Percentiles rank a stretch among this genome's conserved stretches.
Conservation (phyloP, 2,329 filamentous ascomycete genomes). For the Ceratocystis diversiconidia region DNA sequence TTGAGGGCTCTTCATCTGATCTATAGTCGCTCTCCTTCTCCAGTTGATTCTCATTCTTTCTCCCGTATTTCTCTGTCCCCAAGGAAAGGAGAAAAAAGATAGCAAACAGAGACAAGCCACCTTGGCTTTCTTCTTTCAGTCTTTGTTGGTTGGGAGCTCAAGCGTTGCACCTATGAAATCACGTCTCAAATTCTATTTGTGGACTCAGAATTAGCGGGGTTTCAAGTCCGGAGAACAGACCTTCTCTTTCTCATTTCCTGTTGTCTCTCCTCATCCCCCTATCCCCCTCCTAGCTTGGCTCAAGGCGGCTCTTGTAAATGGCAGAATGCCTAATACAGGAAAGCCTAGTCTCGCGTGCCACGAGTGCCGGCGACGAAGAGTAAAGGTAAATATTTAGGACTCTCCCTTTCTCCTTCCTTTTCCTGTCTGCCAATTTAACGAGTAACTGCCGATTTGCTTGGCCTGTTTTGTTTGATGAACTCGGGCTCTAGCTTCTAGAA, state of each 20-base stretch:
- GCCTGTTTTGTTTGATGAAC: background rate
- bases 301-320: background rate
- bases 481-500: background rate
- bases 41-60: background rate
- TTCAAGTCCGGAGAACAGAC: background rate
- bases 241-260: background rate
- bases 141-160: background rate
- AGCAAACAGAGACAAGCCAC: background rate
- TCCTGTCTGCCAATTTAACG: background rate
- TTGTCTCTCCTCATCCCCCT: background rate
- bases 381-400: conserved; percentile 2
- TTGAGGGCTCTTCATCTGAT: background rate
- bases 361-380: conserved; percentile 16
- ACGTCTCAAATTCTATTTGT: background rate
- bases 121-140: background rate
- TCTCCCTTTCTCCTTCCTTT: background rate
- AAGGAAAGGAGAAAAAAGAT: background rate
- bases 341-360: conserved; percentile 18
- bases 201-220: background rate
- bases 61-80: background rate
- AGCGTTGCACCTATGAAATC: background rate
- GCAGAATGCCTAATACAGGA: conserved; percentile 16
- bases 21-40: background rate
- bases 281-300: background rate
- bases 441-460: background rate